These are phyloP conservation scores for Rhodosporidiobolus sp. DNA, from an alignment of 768 basidiomycete genomes.

Conservation along the genomic window DNA sequence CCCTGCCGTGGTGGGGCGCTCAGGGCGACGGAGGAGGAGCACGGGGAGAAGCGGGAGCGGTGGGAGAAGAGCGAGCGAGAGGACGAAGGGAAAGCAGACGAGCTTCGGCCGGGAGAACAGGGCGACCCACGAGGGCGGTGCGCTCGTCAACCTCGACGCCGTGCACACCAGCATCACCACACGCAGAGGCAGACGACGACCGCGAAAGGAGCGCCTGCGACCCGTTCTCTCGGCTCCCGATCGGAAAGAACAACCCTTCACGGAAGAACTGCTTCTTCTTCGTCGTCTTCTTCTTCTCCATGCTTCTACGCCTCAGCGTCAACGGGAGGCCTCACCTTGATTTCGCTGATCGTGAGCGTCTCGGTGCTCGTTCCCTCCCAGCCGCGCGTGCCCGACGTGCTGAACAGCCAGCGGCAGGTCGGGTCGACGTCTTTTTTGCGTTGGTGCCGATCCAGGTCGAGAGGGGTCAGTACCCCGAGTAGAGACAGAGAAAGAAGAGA, in stretches of 20 bases:
- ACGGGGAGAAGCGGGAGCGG: neutral
- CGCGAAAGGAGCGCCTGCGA: too few species aligned
- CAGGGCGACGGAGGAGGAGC: neutral
- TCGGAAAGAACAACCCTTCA: neutral
- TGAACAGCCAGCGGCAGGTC: slow-evolving; percentile 76
- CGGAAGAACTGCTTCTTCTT: too few species aligned
- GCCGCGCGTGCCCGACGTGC: slow-evolving; percentile 87
- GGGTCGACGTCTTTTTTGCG: slow-evolving; percentile 91
- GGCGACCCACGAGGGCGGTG: too few species aligned
- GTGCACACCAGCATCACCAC: too few species aligned
- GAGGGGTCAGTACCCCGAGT: too few species aligned
- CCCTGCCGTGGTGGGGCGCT: neutral
- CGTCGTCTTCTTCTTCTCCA: too few species aligned
- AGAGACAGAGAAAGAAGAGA: neutral
- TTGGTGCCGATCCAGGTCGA: too few species aligned
- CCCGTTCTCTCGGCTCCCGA: too few species aligned
- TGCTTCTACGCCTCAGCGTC: neutral
- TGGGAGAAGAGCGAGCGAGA: neutral
- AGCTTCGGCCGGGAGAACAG: too few species aligned
- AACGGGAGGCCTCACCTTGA: slow-evolving; percentile 53
- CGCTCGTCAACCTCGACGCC: too few species aligned
- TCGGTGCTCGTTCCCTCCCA: slow-evolving; percentile 89
- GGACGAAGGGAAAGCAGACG: too few species aligned
- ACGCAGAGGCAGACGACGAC: too few species aligned
- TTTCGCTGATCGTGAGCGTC: slow-evolving; percentile 86